Base-by-base conservation (phyloP, 2,329 filamentous ascomycete genomes). In the Phialocephala subalpina region DNA sequence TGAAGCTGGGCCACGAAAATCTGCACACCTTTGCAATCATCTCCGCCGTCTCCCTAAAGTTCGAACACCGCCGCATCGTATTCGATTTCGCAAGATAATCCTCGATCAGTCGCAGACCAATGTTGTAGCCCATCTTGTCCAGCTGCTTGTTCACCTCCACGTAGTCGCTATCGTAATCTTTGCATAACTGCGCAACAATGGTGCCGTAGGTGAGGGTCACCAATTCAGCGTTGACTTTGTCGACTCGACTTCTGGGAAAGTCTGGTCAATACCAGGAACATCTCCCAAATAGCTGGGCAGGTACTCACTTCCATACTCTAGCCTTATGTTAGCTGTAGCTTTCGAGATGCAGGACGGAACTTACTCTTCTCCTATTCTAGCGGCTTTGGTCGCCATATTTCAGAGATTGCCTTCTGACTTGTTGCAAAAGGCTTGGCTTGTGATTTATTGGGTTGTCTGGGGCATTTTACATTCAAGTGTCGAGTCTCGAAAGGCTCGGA, bases 81-180 rank as follows among this genome's bases (percentile, higher is more conserved):
- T 93, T 95, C 5, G 94, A 96, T 80, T 97, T 98, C 74, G 96
- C 96, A 20, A 99, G 88, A 76, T 97, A 99, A 80, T 99, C 96
- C 75, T 99, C 96, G 73, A 99, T 97, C 71, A 99, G 82, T 42
- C 96, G 92, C 76, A 98, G 85, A 33, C 96, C 96, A 70, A 99
- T 99, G 76, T 98, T 98, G 82, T 98, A 97, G 63, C 96, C 96
- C 96, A 99, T 99, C 82, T 95, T 97, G 78, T 99, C 96, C 53
- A 99, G 86, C 79, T 99, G 96, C 79, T 95, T 94, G 82, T 99
- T 99, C 77, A 99, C 95, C 78, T 98, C 94, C 60, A 88, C 84
- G 78, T 99, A 99, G 81, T 98, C 93, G 74, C 88, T 90, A 74
- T 97, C 94, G 78, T 95, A 97, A 82, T 99, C 96, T 79, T 95